These are phyloP conservation scores for Phoma sp. DNA, from an alignment of 2,329 filamentous ascomycete genomes.

Conservation along the genomic window DNA sequence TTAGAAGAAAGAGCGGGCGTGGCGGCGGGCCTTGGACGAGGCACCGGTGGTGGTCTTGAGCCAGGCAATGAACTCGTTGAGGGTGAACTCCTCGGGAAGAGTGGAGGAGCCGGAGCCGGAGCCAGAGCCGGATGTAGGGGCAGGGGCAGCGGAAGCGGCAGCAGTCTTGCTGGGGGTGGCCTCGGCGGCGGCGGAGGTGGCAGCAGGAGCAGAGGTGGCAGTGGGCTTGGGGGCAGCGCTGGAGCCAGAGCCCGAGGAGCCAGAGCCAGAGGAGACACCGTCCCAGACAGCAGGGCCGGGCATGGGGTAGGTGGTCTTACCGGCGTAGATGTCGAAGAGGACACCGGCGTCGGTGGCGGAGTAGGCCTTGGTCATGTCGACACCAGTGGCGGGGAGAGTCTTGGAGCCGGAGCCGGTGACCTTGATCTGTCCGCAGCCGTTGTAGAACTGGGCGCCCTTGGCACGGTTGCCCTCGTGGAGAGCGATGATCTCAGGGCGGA, in stretches of 20 bases:
- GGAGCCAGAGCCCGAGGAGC: conserved; percentile 16
- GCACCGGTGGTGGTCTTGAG: conserved; percentile 31
- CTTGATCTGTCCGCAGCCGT: conserved; percentile 51
- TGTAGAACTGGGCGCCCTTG: conserved; percentile 52
- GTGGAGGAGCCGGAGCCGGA: conserved; percentile 22
- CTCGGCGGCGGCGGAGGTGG: conserved; percentile 16
- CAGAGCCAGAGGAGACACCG: conserved; percentile 25
- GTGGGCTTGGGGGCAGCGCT: conserved; percentile 18
- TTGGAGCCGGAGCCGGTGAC: conserved; percentile 38
- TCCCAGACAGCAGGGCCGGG: conserved; percentile 49
- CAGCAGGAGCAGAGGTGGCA: conserved; percentile 12
- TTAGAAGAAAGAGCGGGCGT: conserved; percentile 46
- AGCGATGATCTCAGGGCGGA: conserved; percentile 53
- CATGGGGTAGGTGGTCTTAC: conserved; percentile 43
- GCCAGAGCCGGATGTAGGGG: conserved; percentile 11
- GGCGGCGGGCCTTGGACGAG: conserved; percentile 36
- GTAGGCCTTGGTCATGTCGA: conserved; percentile 56
- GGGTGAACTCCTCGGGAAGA: conserved; percentile 39
- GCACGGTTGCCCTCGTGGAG: conserved; percentile 47
- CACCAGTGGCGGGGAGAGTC: conserved; percentile 41
- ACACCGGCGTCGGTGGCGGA: conserved; percentile 48
- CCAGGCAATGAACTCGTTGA: conserved; percentile 37
- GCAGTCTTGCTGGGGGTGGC: conserved; percentile 7
- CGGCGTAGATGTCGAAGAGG: conserved; percentile 49
- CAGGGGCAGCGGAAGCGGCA: conserved; percentile 4